A percentile compares a stretch with the other conserved stretches of the same genome.
Evolutionary conservation across 495 filamentous ascomycete species (phyloP).

Genomic region (Penicillium desertorum): DNA sequence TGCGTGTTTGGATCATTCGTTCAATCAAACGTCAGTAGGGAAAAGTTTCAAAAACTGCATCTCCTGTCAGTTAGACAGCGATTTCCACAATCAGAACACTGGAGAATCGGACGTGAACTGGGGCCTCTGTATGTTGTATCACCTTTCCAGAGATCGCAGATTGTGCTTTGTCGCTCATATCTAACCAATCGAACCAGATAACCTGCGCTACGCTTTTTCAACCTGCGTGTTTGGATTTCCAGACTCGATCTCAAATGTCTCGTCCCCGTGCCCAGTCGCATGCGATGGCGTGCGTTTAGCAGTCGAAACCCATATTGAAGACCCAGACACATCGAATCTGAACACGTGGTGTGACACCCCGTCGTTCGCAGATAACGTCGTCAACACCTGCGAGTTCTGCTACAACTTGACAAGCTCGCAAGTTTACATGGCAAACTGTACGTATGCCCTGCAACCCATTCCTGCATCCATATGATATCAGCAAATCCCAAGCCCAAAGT

Average conservation of each 20-base stretch:
- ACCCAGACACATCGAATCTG: slow-evolving; percentile 32
- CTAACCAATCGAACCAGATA: slow-evolving; percentile 36
- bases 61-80: slow-evolving; percentile 58
- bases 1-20: slow-evolving; percentile 53
- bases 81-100: slow-evolving; percentile 42
- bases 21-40: slow-evolving; percentile 42
- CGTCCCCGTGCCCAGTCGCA: slow-evolving; percentile 43
- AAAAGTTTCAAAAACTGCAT: slow-evolving; percentile 57
- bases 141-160: background rate
- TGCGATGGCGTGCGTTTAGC: slow-evolving; percentile 40
- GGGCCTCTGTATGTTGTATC: slow-evolving; percentile 55
- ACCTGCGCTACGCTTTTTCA: slow-evolving; percentile 49
- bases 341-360: slow-evolving; percentile 35
- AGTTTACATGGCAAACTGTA: slow-evolving; percentile 53
- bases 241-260: slow-evolving; percentile 34
- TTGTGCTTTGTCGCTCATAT: background rate
- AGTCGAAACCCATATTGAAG: slow-evolving; percentile 34
- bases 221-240: slow-evolving; percentile 49
- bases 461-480: slow-evolving; percentile 4
- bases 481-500: background rate
- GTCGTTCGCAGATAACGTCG: slow-evolving; percentile 43
- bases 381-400: slow-evolving; percentile 47
- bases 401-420: slow-evolving; percentile 46
- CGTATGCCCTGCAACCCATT: slow-evolving; percentile 19
- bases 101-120: slow-evolving; percentile 58